Evolutionary conservation across 2,329 filamentous ascomycete species (phyloP), one percentile per base, ranked within the genome.

Genomic region (Pseudopithomyces maydicus): DNA sequence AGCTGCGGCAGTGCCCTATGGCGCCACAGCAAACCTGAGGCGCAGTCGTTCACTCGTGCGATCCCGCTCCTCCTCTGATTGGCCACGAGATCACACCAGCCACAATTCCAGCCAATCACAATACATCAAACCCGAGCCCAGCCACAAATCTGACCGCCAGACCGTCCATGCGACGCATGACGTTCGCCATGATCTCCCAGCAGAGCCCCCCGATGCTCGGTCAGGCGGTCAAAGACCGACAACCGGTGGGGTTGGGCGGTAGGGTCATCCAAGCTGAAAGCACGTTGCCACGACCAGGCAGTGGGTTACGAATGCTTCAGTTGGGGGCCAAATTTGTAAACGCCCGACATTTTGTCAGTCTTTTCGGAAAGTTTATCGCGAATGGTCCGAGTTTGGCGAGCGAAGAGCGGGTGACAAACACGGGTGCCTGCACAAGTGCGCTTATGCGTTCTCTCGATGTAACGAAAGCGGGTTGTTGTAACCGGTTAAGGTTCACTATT

Each of bases 241-340:
- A 54, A 45, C 32, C 15, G 29, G 47, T 14, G 49, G 52, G 48
- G 43, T 38, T 23, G 47, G 14, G 35, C 8, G 14, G 35, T 22
- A 32, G 33, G 46, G 48, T 41, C 38, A 58, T 46, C 43, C 52
- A n/a, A 55, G 56, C 56, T 52, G 48, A 55, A n/a, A 17, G 32
- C n/a, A 14, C 22, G 32, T 55, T 32, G 56, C 56, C 56, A 58
- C 56, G 6, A 15, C 42, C 19, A 52, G 56, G 56, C 56, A 55
- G 43, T 50, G 56, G 55, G 43, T 36, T 6, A 55, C 32, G 32
- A 47, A 48, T 38, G 32, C 52, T 23, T 11, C n/a, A 17, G 10
- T 20, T 52, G 42, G 47, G 23, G 47, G 52, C 14, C 29, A 19
- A 6, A 32, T 41, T 47, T 10, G 19, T 52, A 55, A 49, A 55